phyloP scores from a whole-genome alignment of 306 rosid species.

The Mimosa pudica region DNA sequence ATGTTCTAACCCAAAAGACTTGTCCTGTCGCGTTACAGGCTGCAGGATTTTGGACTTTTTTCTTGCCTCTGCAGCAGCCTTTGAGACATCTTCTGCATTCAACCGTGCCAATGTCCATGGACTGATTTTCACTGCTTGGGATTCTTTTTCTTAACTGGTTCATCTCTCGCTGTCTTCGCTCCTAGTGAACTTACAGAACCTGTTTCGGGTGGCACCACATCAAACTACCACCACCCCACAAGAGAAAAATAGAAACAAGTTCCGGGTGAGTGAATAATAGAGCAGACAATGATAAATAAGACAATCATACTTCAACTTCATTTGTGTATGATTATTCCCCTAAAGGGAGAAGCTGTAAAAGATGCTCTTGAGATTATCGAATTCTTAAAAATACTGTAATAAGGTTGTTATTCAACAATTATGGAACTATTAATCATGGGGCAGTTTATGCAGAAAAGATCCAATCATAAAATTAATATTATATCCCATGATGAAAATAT shows the following conservation, averaged over 20 bases:
- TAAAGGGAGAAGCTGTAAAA: neutral
- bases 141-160: slow-evolving; percentile 70
- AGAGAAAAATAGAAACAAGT: neutral
- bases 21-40: slow-evolving; percentile 64
- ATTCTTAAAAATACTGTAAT: neutral
- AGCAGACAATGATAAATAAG: neutral
- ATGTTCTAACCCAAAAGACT: slow-evolving; percentile 50
- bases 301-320: neutral
- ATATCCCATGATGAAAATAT: neutral
- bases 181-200: slow-evolving; percentile 83
- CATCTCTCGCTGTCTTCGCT: slow-evolving; percentile 59
- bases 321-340: slow-evolving; percentile 5
- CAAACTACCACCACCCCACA: slow-evolving; percentile 55
- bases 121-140: slow-evolving; percentile 76
- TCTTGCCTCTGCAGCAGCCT: slow-evolving; percentile 94
- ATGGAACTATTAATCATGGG: neutral
- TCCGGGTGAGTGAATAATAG: slow-evolving; percentile 22
- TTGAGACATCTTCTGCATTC: slow-evolving; percentile 86
- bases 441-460: slow-evolving; percentile 8
- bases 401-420: neutral
- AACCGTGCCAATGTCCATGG: slow-evolving; percentile 94
- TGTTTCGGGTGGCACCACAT: slow-evolving; percentile 87
- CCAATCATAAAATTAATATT: neutral
- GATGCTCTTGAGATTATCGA: too few species aligned
- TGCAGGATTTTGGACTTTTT: slow-evolving; percentile 87